Evolutionary conservation across 805 yeast genomes (phyloP).

Genomic region (Candida quercuum): DNA sequence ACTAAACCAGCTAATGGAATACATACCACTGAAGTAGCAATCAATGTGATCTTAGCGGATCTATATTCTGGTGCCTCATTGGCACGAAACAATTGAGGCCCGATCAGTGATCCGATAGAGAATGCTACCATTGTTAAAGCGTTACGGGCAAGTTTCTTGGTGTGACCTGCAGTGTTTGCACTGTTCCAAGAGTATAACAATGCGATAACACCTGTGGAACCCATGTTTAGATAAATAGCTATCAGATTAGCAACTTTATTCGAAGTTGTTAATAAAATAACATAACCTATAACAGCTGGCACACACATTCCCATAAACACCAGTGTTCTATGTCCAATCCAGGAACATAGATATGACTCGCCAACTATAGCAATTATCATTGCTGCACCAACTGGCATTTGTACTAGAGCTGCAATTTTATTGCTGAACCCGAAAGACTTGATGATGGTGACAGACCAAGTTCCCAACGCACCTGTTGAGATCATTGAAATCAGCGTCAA

Average conservation of each 20-base stretch:
- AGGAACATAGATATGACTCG: constrained; percentile 33
- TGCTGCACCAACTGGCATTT: constrained; percentile 53
- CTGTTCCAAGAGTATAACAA: constrained; percentile 57
- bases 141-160: constrained; percentile 50
- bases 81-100: constrained; percentile 57
- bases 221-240: constrained; percentile 45
- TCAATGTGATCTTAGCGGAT: constrained; percentile 52
- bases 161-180: constrained; percentile 58
- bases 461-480: constrained; percentile 42
- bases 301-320: constrained; percentile 33
- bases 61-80: constrained; percentile 46
- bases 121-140: constrained; percentile 54
- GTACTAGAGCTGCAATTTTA: constrained; percentile 40
- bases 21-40: constrained; percentile 44
- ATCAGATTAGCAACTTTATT: constrained; percentile 42
- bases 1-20: constrained; percentile 38
- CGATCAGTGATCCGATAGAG: constrained; percentile 53
- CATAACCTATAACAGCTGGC: constrained; percentile 46
- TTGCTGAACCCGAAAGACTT: constrained; percentile 40
- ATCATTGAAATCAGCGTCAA: constrained; percentile 41
- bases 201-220: constrained; percentile 54
- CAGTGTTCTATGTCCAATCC: constrained; percentile 30
- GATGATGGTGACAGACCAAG: constrained; percentile 32
- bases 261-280: constrained; percentile 36
- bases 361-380: constrained; percentile 36